phyloP scores from a whole-genome alignment of 2,329 filamentous ascomycete species.

The Bipolaris oryzae region DNA sequence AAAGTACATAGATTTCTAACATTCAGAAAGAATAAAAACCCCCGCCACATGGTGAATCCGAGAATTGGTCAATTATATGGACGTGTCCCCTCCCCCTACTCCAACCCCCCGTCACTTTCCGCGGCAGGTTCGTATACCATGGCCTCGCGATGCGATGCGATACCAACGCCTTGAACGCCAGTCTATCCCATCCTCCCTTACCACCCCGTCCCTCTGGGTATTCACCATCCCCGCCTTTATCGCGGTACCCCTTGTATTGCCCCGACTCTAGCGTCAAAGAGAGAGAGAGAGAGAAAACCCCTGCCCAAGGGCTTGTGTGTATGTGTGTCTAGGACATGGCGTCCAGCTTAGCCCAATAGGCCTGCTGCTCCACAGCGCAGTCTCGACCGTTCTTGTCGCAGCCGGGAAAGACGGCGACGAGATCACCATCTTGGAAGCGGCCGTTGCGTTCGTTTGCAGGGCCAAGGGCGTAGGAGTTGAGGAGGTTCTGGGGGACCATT shows the following conservation, averaged over 20 bases:
- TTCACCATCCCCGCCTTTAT: neutral
- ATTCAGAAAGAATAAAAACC: too few species aligned
- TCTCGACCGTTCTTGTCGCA: conserved; percentile 67
- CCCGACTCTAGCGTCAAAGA: neutral
- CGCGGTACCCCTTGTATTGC: neutral
- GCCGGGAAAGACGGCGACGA: conserved; percentile 77
- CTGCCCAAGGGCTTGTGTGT: neutral
- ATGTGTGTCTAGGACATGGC: conserved; percentile 13
- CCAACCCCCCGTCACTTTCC: neutral
- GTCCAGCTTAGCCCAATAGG: conserved; percentile 52
- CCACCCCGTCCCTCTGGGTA: too few species aligned
- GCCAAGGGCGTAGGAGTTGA: conserved; percentile 76
- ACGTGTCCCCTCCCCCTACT: neutral
- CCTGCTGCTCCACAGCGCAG: conserved; percentile 74
- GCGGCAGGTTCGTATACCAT: neutral
- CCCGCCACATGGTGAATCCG: neutral
- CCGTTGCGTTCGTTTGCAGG: conserved; percentile 50
- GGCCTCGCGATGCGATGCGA: conserved; percentile 2
- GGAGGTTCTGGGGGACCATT: conserved; percentile 80
- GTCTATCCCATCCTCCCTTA: neutral
- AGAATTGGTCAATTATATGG: neutral
- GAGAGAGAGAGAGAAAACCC: neutral
- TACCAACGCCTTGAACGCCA: conserved; percentile 5
- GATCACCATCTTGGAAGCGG: conserved; percentile 80
- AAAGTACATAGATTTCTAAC: too few species aligned